phyloP scores from a whole-genome alignment of 441 rosid species.

The Pelargonium australe region DNA sequence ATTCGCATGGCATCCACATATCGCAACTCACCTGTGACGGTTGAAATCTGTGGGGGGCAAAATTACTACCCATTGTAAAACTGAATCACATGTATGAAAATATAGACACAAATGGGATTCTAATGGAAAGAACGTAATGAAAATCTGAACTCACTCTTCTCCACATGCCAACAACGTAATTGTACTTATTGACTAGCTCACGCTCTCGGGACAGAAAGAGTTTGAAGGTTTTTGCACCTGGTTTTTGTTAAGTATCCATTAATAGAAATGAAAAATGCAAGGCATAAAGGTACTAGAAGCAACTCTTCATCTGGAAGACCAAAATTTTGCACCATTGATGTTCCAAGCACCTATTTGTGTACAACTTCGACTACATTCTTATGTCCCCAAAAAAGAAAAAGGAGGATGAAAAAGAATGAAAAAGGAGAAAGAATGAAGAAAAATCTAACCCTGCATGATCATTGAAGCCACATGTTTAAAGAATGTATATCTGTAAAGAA shows the following conservation, averaged over 20 bases:
- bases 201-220: conserved; percentile 61
- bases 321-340: background rate
- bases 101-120: conserved; percentile 6
- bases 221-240: conserved; percentile 72
- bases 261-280: conserved; percentile 8
- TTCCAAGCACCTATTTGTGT: background rate
- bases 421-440: background rate
- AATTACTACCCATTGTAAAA: conserved; percentile 8
- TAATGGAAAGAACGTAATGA: conserved; percentile 6
- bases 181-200: conserved; percentile 80
- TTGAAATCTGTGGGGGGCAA: conserved; percentile 49
- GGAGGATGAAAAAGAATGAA: background rate
- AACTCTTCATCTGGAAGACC: background rate
- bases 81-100: background rate
- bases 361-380: background rate
- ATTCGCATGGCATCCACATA: conserved; percentile 74
- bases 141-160: conserved; percentile 62
- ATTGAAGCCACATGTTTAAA: background rate
- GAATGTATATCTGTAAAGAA: background rate
- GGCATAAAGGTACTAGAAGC: conserved; percentile 14
- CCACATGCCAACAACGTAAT: conserved; percentile 80
- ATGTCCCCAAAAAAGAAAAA: background rate
- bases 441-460: background rate
- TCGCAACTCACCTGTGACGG: conserved; percentile 67
- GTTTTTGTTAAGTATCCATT: conserved; percentile 44